A percentile compares a stretch with the other conserved stretches of the same genome.
These are phyloP conservation scores for Pseudofabraea citricarpa DNA, from an alignment of 2,329 filamentous ascomycete genomes.

Conservation along the genomic window DNA sequence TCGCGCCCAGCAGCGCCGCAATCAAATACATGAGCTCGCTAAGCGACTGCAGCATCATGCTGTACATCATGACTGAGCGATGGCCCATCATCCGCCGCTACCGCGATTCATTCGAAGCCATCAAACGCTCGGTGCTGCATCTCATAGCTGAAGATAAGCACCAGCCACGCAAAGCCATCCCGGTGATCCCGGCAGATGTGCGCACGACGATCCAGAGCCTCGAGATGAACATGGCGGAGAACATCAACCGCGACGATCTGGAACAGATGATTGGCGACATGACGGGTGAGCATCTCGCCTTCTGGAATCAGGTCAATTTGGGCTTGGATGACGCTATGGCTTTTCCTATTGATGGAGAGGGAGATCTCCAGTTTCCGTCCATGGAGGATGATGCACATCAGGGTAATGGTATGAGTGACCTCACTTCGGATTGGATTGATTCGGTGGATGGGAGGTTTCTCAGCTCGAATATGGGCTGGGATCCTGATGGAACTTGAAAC, in stretches of 20 bases:
- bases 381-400: not conserved
- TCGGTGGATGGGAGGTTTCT: not conserved
- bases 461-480: not conserved
- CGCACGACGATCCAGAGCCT: slow-evolving; percentile 5
- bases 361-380: not conserved
- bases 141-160: slow-evolving; percentile 11
- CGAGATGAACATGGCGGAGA: slow-evolving; percentile 4
- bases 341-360: not conserved
- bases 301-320: slow-evolving; percentile 6
- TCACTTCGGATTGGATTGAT: slow-evolving; percentile 1
- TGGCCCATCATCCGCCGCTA: slow-evolving; percentile 8
- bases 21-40: slow-evolving; percentile 6
- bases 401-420: not conserved
- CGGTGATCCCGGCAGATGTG: slow-evolving; percentile 6
- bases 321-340: not conserved
- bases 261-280: slow-evolving; percentile 12
- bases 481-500: not conserved
- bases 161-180: slow-evolving; percentile 6
- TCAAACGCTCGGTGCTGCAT: slow-evolving; percentile 10
- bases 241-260: slow-evolving; percentile 8
- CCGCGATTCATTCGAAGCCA: slow-evolving; percentile 9
- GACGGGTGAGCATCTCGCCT: slow-evolving; percentile 8
- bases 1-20: slow-evolving; percentile 3
- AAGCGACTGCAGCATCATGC: slow-evolving; percentile 10
- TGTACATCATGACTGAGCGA: slow-evolving; percentile 11